A percentile compares a stretch with the other conserved stretches of the same genome.
phyloP scores from a whole-genome alignment of 1,139 yeast genomes.

The Taiozyma sp. region DNA sequence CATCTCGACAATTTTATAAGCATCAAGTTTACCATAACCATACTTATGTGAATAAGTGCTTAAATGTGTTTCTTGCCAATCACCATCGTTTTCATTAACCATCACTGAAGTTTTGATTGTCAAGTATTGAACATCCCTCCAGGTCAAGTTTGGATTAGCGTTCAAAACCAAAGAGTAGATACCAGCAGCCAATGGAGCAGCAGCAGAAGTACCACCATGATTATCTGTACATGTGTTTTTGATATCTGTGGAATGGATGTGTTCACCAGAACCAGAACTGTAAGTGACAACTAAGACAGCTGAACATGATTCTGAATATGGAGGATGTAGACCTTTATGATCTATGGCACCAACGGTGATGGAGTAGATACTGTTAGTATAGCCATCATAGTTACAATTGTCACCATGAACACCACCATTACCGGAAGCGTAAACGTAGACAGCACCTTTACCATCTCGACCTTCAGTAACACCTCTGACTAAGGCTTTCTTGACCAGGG shows the following conservation, averaged over 20 bases:
- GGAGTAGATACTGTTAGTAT: slow-evolving; percentile 92
- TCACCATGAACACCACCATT: slow-evolving; percentile 85
- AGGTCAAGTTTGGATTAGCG: slow-evolving; percentile 81
- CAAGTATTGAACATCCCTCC: slow-evolving; percentile 94
- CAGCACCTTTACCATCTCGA: slow-evolving; percentile 73
- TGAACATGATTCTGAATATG: slow-evolving; percentile 87
- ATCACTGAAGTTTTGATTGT: slow-evolving; percentile 68
- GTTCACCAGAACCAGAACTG: slow-evolving; percentile 87
- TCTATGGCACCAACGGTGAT: slow-evolving; percentile 96
- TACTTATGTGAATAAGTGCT: slow-evolving; percentile 71
- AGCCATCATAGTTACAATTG: slow-evolving; percentile 96
- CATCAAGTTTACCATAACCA: slow-evolving; percentile 94
- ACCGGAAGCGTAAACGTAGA: slow-evolving; percentile 95
- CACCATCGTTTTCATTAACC: slow-evolving; percentile 58
- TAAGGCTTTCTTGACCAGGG: slow-evolving; percentile 74
- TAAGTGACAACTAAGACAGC: slow-evolving; percentile 97
- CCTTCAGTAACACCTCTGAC: slow-evolving; percentile 85
- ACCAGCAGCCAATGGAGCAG: slow-evolving; percentile 98
- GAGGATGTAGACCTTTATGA: slow-evolving; percentile 78
- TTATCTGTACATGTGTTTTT: slow-evolving; percentile 60
- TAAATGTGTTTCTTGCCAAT: slow-evolving; percentile 21
- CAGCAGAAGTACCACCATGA: slow-evolving; percentile 98
- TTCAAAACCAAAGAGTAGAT: slow-evolving; percentile 77
- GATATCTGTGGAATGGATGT: slow-evolving; percentile 88
- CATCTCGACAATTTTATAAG: slow-evolving; percentile 64